Evolutionary conservation across 2,329 filamentous ascomycete genomes (phyloP), one percentile per base, ranked within the genome.

Genomic region (Xylariaceae sp.): DNA sequence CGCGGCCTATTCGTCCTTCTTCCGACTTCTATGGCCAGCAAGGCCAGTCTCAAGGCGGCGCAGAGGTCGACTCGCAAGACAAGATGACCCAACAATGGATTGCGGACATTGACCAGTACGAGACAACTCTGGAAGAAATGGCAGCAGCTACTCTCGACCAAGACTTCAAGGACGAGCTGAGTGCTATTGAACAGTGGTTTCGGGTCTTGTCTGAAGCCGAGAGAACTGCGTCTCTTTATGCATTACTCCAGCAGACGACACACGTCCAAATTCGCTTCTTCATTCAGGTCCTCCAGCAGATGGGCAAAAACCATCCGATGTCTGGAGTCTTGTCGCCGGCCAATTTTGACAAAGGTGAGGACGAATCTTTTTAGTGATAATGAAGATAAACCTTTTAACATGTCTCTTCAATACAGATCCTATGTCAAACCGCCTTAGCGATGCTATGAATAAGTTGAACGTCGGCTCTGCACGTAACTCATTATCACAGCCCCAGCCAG

Each of bases 101-200:
- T 64, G 91, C 93, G 50, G 94, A 99, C 66, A 97, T 99, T 62
- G 94, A 99, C 69, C 93, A 97, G 71, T 97, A 97, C 66, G 94
- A 99, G 78, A 96, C 87, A n/a, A 99, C 94, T 1, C 74, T 99
- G 66, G 94, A 97, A 73, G 94, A 99, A 71, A 99, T 99, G 94
- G 94, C 94, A 41, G 92, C 93, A 31, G 94, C 94, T 28, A 97
- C 94, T n/a, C 78, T 97, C 49, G 94, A 99, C 69, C 94, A 99
- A 76, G 94, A 99, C 69, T 99, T 99, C 79, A 99, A 99, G 76
- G 94, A 97, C 73, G 94, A 99, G 73, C 82, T 99, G 55, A 97
- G 91, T 69, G 94, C 94, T 62, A 99, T 99, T 67, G 94, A 99
- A 75, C 94, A 99, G 77, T 99, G 94, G 94, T 99, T 99, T 73